phyloP scores from a whole-genome alignment of 352 stramenopile species.

The Thraustochytrium striatum region DNA sequence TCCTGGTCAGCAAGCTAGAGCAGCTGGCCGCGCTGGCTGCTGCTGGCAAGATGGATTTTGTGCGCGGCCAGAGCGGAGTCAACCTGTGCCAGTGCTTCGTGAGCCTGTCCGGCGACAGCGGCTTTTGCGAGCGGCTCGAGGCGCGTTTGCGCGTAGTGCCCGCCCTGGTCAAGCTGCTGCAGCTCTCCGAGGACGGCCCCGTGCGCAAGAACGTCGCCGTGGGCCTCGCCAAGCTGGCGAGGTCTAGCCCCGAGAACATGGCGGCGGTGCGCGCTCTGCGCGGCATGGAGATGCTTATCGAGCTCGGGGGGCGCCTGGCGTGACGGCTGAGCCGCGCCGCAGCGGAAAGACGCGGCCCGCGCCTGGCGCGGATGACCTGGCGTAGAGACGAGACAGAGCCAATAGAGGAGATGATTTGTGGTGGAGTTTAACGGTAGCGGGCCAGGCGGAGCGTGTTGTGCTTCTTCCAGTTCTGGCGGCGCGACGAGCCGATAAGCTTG shows the following conservation, averaged over 20 bases:
- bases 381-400: not conserved
- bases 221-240: constrained; percentile 20
- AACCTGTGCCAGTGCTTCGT: constrained; percentile 39
- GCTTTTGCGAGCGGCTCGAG: not conserved
- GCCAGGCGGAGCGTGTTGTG: constrained; percentile 96
- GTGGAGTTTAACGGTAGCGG: constrained; percentile 97
- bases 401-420: no score
- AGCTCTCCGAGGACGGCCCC: not conserved
- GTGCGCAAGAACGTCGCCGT: constrained; percentile 36
- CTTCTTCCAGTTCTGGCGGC: constrained; percentile 94
- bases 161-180: constrained; percentile 4
- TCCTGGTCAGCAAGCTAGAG: not conserved
- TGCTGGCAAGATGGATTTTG: no score
- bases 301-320: constrained; percentile 1
- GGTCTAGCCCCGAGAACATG: constrained; percentile 10
- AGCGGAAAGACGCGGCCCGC: not conserved
- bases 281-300: constrained; percentile 31
- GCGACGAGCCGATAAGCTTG: constrained; percentile 95
- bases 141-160: not conserved
- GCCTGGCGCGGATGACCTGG: not conserved
- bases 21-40: not conserved
- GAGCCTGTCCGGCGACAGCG: not conserved
- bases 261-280: not conserved
- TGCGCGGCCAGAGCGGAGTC: not conserved
- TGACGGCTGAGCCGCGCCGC: not conserved